Evolutionary conservation across 2,329 filamentous ascomycete species (phyloP).

Genomic region (Orbilia brochopaga): DNA sequence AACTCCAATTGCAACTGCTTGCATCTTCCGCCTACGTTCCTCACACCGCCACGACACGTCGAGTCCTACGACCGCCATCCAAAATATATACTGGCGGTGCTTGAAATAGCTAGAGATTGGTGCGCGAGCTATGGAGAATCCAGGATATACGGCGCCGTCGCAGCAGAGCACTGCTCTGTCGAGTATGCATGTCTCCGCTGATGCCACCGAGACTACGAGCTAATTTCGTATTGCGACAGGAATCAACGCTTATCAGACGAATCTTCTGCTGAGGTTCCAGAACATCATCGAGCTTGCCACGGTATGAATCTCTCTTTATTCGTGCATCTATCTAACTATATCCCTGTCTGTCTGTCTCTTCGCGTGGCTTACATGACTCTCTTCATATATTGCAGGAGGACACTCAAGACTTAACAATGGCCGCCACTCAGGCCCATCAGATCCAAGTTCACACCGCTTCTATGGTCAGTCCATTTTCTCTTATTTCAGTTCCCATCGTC

Average conservation of each 20-base stretch:
- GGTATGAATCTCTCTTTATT: constrained; percentile 55
- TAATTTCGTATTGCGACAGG: neutral
- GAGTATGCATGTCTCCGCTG: constrained; percentile 34
- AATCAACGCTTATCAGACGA: constrained; percentile 40
- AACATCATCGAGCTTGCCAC: constrained; percentile 65
- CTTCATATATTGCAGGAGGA: constrained; percentile 58
- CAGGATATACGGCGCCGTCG: constrained; percentile 30
- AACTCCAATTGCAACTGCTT: neutral
- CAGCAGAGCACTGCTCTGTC: constrained; percentile 50
- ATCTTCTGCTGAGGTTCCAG: constrained; percentile 59
- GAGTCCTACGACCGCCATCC: neutral
- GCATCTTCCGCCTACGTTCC: neutral
- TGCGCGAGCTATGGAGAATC: constrained; percentile 36
- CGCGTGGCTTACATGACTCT: constrained; percentile 15
- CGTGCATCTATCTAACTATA: neutral
- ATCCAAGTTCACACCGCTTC: constrained; percentile 67
- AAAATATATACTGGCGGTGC: neutral
- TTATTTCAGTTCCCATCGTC: constrained; percentile 10
- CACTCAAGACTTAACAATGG: constrained; percentile 63
- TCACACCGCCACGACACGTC: neutral
- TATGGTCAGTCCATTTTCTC: constrained; percentile 60
- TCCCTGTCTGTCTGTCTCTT: neutral
- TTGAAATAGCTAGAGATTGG: neutral
- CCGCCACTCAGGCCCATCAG: constrained; percentile 66
- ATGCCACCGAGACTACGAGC: constrained; percentile 56